Percentiles rank a stretch among this genome's conserved stretches.
Conservation (phyloP, 2,329 filamentous ascomycete genomes). For the Stenocarpella maydis region DNA sequence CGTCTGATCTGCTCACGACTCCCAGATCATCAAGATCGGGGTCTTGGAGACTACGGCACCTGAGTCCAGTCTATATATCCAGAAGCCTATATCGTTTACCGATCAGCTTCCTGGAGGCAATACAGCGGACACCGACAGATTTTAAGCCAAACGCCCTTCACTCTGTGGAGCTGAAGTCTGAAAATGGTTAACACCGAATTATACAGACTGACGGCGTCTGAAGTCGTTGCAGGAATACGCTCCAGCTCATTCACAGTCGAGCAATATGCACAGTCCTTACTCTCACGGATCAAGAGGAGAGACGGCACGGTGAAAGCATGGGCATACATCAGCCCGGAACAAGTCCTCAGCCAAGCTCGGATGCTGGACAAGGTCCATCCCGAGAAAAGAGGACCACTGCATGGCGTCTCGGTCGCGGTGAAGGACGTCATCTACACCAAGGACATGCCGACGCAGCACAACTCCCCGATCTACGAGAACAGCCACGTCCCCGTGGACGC, state of each 20-base stretch:
- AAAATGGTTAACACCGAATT: constrained; percentile 9
- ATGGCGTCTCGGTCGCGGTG: constrained; percentile 65
- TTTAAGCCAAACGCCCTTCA: neutral
- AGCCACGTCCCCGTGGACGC: constrained; percentile 59
- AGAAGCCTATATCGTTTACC: neutral
- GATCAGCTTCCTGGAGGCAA: neutral
- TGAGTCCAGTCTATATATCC: no score
- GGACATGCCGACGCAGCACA: constrained; percentile 66
- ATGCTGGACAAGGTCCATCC: constrained; percentile 58
- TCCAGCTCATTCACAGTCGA: constrained; percentile 55
- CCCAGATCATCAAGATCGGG: no score
- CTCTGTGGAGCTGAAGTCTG: neutral
- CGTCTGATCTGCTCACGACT: neutral
- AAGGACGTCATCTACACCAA: constrained; percentile 69
- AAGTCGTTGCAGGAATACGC: constrained; percentile 49
- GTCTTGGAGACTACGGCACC: neutral
- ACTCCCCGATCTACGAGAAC: constrained; percentile 61
- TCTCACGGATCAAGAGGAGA: constrained; percentile 53
- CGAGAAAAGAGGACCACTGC: constrained; percentile 60
- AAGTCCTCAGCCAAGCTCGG: constrained; percentile 59
- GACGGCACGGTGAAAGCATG: constrained; percentile 59
- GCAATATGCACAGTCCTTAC: constrained; percentile 56
- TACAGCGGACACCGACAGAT: neutral
- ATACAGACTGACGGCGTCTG: constrained; percentile 49
- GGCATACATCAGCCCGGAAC: constrained; percentile 54